Base-by-base conservation (phyloP, 306 rosid species). In the Coriaria nepalensis region DNA sequence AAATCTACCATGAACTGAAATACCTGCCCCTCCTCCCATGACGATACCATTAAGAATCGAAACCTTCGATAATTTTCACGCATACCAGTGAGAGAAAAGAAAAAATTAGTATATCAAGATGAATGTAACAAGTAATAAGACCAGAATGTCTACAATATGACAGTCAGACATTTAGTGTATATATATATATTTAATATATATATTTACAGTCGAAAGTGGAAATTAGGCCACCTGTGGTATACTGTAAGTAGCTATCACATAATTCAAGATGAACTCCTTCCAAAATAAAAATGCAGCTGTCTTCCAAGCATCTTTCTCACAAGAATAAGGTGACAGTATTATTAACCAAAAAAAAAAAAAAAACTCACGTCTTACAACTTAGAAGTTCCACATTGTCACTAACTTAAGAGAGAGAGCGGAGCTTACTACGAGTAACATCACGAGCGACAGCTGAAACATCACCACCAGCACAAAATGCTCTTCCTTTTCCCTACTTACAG, bases 11-110 rank as follows among this genome's bases (percentile, higher is more conserved):
- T 90, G 95, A 13, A 90, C 61, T 50, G 97, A 84, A 73, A 57
- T 82, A 42, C 97, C 95, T 15, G 95, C 93, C 11, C 97, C 95
- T 72, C 97, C 97, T 61, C 97, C 97, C 95, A 90, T 84, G 53
- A 90, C 95, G 43, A 81, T 79, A 60, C 97, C 97, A 56, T 90
- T 56, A 49, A 84, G 90, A 57, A 90, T 72, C 58, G 97, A 90
- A 74, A 90, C 90, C 97, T 90, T 50, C 53, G 70, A 62, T 15
- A n/a, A n/a, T n/a, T n/a, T n/a, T 62, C 41, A 53, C n/a, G 57
- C 37, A n/a, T n/a, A n/a, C n/a, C n/a, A n/a, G n/a, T n/a, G n/a
- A n/a, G n/a, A n/a, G n/a, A n/a, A n/a, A n/a, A n/a, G n/a, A n/a
- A n/a, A n/a, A n/a, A n/a, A n/a, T n/a, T n/a, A n/a, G n/a, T n/a